A percentile compares a stretch with the other conserved stretches of the same genome.
phyloP scores from a whole-genome alignment of 148 eudicot species.

The Chenopodium album region DNA sequence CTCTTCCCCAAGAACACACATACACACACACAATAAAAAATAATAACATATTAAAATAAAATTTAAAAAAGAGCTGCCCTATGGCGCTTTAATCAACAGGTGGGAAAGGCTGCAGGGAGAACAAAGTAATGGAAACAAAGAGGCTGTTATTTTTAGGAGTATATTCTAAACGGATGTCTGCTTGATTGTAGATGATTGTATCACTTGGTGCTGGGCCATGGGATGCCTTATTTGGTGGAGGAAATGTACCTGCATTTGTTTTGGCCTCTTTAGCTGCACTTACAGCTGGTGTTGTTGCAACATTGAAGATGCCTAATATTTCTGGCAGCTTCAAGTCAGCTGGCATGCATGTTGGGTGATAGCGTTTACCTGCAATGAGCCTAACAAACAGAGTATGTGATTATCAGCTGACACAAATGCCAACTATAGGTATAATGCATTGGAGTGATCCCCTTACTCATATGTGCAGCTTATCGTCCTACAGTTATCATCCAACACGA shows the following conservation, averaged over 20 bases:
- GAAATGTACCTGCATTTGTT: conserved; percentile 88
- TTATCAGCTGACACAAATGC: conserved; percentile 18
- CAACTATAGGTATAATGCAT: background rate
- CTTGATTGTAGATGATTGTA: conserved; percentile 61
- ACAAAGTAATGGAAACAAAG: background rate
- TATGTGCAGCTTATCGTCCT: conserved; percentile 9
- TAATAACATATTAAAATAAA: background rate
- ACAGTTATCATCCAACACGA: conserved; percentile 21
- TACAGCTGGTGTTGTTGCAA: conserved; percentile 75
- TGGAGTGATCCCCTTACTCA: conserved; percentile 7
- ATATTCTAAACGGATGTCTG: background rate
- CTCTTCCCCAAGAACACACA: background rate
- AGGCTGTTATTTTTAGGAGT: background rate
- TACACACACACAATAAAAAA: too few relatives aligned
- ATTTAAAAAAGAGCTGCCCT: background rate
- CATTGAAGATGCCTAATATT: conserved; percentile 67
- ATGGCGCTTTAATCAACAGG: background rate
- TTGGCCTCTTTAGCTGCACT: conserved; percentile 78
- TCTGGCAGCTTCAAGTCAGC: conserved; percentile 59
- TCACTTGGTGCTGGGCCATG: conserved; percentile 99
- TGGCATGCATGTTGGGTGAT: conserved; percentile 88
- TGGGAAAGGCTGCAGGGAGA: background rate
- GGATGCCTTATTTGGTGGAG: conserved; percentile 97
- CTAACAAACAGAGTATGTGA: background rate
- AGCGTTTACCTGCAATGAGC: background rate